These are phyloP conservation scores for Starmera quercuum DNA, from an alignment of 805 yeast species.

Conservation along the genomic window DNA sequence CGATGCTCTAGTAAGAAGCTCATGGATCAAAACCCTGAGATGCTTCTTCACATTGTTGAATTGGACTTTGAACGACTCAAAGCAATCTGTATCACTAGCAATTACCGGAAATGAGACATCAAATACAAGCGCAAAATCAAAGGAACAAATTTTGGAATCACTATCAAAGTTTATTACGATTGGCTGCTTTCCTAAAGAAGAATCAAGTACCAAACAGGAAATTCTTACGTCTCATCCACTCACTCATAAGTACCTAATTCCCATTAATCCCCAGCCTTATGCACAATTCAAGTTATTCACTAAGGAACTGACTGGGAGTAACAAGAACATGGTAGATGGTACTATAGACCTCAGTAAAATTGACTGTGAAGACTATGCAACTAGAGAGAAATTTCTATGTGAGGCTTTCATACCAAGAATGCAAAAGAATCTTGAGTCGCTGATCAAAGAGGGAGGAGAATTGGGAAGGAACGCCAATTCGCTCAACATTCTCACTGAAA, in stretches of 20 bases:
- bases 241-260: slow-evolving; percentile 44
- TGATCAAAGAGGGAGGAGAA: slow-evolving; percentile 68
- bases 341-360: slow-evolving; percentile 32
- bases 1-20: slow-evolving; percentile 47
- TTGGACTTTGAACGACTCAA: slow-evolving; percentile 48
- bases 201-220: slow-evolving; percentile 9
- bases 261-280: slow-evolving; percentile 54
- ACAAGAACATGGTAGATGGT: slow-evolving; percentile 10
- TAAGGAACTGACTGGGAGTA: slow-evolving; percentile 23
- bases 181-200: slow-evolving; percentile 25
- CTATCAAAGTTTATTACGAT: slow-evolving; percentile 33
- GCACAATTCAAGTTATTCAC: slow-evolving; percentile 54
- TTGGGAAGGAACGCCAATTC: slow-evolving; percentile 43
- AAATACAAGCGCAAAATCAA: slow-evolving; percentile 11
- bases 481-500: slow-evolving; percentile 8
- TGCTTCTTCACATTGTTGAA: slow-evolving; percentile 64
- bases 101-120: slow-evolving; percentile 24
- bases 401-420: slow-evolving; percentile 48
- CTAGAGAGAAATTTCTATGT: slow-evolving; percentile 44
- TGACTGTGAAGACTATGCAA: slow-evolving; percentile 53
- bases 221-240: slow-evolving; percentile 34
- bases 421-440: slow-evolving; percentile 37
- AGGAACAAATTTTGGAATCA: slow-evolving; percentile 27
- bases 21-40: slow-evolving; percentile 63
- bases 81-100: slow-evolving; percentile 22